phyloP scores from a whole-genome alignment of 2,329 filamentous ascomycete species.

The Aspergillus intermedius region DNA sequence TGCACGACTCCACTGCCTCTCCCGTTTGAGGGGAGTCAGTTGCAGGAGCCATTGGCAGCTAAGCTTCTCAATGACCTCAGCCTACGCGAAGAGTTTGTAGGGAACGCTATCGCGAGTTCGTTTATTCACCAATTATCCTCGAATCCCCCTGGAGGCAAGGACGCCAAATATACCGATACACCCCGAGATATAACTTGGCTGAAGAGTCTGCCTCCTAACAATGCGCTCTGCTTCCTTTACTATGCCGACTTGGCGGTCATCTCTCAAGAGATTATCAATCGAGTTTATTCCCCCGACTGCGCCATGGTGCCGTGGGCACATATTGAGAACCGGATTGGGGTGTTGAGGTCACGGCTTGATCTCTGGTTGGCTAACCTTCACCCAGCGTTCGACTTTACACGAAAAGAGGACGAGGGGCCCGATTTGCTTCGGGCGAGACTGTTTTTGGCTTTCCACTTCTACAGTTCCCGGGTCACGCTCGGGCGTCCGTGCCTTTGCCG shows the following conservation, averaged over 20 bases:
- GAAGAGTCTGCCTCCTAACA: constrained; percentile 27
- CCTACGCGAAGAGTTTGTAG: constrained; percentile 27
- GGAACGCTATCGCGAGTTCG: constrained; percentile 24
- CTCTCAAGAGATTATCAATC: constrained; percentile 36
- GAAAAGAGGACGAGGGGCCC: constrained; percentile 26
- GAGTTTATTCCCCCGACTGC: constrained; percentile 36
- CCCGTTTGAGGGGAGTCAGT: constrained; percentile 35
- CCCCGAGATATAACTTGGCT: constrained; percentile 28
- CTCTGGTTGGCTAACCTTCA: constrained; percentile 34
- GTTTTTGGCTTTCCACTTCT: constrained; percentile 38
- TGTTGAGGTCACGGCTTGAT: constrained; percentile 33
- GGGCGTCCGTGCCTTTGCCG: constrained; percentile 43
- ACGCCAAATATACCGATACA: constrained; percentile 16
- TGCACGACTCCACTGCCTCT: constrained; percentile 39
- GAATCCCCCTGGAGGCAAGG: constrained; percentile 23
- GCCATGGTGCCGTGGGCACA: constrained; percentile 34
- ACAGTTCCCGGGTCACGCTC: constrained; percentile 39
- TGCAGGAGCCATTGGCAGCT: constrained; percentile 27
- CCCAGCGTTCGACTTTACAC: constrained; percentile 30
- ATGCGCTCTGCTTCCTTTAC: constrained; percentile 33
- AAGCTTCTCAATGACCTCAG: constrained; percentile 26
- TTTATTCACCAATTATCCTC: constrained; percentile 25
- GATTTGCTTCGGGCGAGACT: constrained; percentile 34
- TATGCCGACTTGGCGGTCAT: constrained; percentile 35
- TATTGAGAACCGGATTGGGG: constrained; percentile 35